Conservation (phyloP, 2,329 filamentous ascomycete species). For the Colletotrichum sp. region DNA sequence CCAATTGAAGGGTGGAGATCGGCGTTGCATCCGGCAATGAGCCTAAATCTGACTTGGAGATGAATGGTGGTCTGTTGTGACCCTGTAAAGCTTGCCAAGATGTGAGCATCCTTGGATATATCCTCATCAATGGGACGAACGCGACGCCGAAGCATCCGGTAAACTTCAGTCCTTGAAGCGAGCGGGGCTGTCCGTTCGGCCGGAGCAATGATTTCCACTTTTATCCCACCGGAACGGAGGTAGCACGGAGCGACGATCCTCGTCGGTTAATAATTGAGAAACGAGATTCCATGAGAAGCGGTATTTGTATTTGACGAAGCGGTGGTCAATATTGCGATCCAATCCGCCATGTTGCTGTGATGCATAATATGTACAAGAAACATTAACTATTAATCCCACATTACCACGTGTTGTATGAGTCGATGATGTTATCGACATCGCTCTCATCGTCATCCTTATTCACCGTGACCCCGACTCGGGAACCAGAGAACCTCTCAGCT, state of each 20-base stretch:
- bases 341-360: neutral
- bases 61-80: neutral
- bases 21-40: neutral
- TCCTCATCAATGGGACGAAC: neutral
- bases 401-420: neutral
- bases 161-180: too few species aligned
- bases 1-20: neutral
- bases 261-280: neutral
- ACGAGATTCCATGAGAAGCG: neutral
- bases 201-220: neutral
- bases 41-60: neutral
- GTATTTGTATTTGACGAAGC: neutral
- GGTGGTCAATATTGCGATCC: neutral
- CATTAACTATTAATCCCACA: neutral
- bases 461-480: neutral
- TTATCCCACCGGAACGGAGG: neutral
- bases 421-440: neutral
- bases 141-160: neutral
- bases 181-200: neutral
- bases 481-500: conserved; percentile 40
- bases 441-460: neutral
- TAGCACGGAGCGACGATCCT: neutral
- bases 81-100: neutral
- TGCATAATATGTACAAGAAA: neutral
- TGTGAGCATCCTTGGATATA: neutral